A percentile compares a stretch with the other conserved stretches of the same genome.
Evolutionary conservation across 2,329 filamentous ascomycete genomes (phyloP).

Genomic region (Huntiella omanensis): DNA sequence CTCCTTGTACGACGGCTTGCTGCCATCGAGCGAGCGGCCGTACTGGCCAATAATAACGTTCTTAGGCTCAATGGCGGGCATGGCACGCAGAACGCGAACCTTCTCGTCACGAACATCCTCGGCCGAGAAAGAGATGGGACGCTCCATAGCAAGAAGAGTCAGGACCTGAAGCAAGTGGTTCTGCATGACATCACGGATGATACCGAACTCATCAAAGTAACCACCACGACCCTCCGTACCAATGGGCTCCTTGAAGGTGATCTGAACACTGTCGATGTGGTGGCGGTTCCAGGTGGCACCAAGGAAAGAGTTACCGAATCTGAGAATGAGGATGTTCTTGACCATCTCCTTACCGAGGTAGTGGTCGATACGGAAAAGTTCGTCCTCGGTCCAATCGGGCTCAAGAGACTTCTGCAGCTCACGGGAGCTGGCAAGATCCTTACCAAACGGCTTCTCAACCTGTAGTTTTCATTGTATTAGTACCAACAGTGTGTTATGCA

Average conservation of each 20-base stretch:
- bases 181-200: conserved; percentile 99
- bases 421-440: conserved; percentile 84
- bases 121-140: conserved; percentile 91
- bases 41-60: conserved; percentile 99
- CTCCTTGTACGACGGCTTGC: conserved; percentile 95
- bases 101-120: conserved; percentile 99
- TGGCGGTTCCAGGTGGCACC: conserved; percentile 97
- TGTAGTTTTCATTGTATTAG: conserved; percentile 20
- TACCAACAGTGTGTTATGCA: conserved; percentile 8
- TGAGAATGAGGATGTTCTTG: conserved; percentile 95
- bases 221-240: conserved; percentile 94
- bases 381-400: conserved; percentile 96
- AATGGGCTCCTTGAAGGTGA: conserved; percentile 98
- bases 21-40: conserved; percentile 85
- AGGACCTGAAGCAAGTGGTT: conserved; percentile 96
- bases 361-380: conserved; percentile 98
- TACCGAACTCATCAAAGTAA: conserved; percentile 99
- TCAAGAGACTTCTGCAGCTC: conserved; percentile 88
- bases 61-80: conserved; percentile 92
- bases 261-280: conserved; percentile 98
- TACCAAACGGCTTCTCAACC: conserved; percentile 99
- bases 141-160: conserved; percentile 92
- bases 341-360: conserved; percentile 99
- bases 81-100: conserved; percentile 83
- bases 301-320: conserved; percentile 98